Evolutionary conservation across 495 filamentous ascomycete species (phyloP), one percentile per base, ranked within the genome.

Genomic region (Aspergillus olivimuriae): DNA sequence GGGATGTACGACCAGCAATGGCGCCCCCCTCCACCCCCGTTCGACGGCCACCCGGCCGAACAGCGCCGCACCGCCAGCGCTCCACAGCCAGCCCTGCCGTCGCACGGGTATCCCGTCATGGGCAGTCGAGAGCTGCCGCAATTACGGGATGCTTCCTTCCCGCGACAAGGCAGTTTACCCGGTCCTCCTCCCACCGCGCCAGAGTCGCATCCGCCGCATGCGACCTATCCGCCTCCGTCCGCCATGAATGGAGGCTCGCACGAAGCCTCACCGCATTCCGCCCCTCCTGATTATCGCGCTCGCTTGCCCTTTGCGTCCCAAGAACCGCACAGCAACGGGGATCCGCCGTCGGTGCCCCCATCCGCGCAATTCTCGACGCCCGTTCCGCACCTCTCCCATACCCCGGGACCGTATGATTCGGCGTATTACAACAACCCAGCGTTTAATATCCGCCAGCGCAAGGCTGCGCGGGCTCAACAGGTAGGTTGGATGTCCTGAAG

Each of bases 51-150:
- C 39, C 44, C 47, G 34, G 47, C 58, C 10, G 65, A 68, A 21
- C 52, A 58, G 19, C 66, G 66, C 12, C 66, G 61, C 15, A 44
- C 57, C 4, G 58, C 68, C 2, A 54, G 45, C n/a, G 48, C 55
- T 22, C 52, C 53, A 31, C 65, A 62, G 39, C 52, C 58, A 2
- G 39, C 61, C 2, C 32, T 65, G 8, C 52, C 59, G 11, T 49
- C 64, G 4, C 58, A 57, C 48, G 55, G 44, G 23, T 69, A 68
- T 37, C 53, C 55, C 4, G 52, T 53, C 5, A 60, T 61, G 15
- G 58, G 56, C 10, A 61, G 55, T 39, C 65, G 68, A 30, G 65
- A 70, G 37, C 53, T 72, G 4, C 67, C 69, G n/a, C 65, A 69
- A 34, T 51, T 64, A 10, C 56, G 48, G 2, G 64, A 69, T 35